Evolutionary conservation across 805 yeast species (phyloP).

Genomic region (Wickerhamiella kurtzmanii): DNA sequence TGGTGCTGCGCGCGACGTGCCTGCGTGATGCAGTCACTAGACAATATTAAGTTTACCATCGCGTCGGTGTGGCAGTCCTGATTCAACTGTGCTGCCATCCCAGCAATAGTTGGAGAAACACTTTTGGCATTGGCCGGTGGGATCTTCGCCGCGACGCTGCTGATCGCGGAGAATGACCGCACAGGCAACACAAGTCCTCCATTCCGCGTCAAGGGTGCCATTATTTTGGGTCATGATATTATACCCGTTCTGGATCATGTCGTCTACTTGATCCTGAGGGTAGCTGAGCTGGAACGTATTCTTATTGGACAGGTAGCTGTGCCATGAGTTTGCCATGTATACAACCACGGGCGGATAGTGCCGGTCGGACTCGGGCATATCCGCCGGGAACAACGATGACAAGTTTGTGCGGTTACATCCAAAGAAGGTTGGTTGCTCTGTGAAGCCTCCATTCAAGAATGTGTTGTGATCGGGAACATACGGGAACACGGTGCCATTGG

Average conservation of each 20-base stretch:
- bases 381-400: slow-evolving; percentile 42
- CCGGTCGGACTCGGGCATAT: slow-evolving; percentile 1
- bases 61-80: too few relatives aligned
- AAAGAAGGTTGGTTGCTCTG: slow-evolving; percentile 51
- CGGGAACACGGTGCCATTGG: slow-evolving; percentile 11
- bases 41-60: not conserved
- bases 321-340: slow-evolving; percentile 58
- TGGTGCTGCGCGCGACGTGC: too few relatives aligned
- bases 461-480: slow-evolving; percentile 25
- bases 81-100: slow-evolving; percentile 34
- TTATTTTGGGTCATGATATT: slow-evolving; percentile 56
- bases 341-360: slow-evolving; percentile 52
- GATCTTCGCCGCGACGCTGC: slow-evolving; percentile 47
- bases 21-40: too few relatives aligned
- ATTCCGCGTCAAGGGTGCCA: slow-evolving; percentile 51
- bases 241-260: slow-evolving; percentile 59
- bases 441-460: slow-evolving; percentile 34
- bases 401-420: slow-evolving; percentile 55
- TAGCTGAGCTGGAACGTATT: slow-evolving; percentile 58
- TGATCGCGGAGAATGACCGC: slow-evolving; percentile 68
- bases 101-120: slow-evolving; percentile 71
- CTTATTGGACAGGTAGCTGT: slow-evolving; percentile 48
- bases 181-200: slow-evolving; percentile 67
- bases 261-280: slow-evolving; percentile 39
- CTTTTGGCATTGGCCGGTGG: slow-evolving; percentile 50